phyloP scores from a whole-genome alignment of 2,329 filamentous ascomycete species.

The Xylaria sp. region DNA sequence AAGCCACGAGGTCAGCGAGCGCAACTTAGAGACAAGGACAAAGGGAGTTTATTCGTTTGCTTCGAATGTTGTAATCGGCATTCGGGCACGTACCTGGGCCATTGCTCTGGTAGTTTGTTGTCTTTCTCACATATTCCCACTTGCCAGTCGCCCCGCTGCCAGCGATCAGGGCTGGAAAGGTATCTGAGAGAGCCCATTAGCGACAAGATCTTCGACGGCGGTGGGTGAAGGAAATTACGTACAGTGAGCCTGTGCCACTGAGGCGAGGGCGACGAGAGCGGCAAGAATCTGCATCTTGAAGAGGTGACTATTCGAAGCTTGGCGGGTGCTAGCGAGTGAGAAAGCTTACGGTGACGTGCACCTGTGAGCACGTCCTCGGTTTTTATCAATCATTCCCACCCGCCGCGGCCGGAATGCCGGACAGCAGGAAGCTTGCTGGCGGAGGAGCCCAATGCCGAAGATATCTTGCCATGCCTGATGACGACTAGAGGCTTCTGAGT shows the following conservation, averaged over 20 bases:
- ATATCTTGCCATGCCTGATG: slow-evolving; percentile 27
- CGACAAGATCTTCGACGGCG: not conserved
- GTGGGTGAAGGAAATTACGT: slow-evolving; percentile 31
- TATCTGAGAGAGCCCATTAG: slow-evolving; percentile 48
- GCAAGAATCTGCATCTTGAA: slow-evolving; percentile 44
- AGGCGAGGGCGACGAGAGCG: slow-evolving; percentile 44
- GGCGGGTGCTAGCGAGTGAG: slow-evolving; percentile 10
- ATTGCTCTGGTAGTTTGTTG: slow-evolving; percentile 62
- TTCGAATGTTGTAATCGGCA: not conserved
- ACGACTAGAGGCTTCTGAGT: slow-evolving; percentile 25
- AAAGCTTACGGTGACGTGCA: slow-evolving; percentile 2
- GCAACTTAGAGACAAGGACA: not conserved
- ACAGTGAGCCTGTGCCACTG: slow-evolving; percentile 55
- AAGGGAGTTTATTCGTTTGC: not conserved
- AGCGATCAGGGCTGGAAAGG: slow-evolving; percentile 55
- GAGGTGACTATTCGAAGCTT: not conserved
- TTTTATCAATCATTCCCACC: slow-evolving; percentile 16
- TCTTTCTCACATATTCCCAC: slow-evolving; percentile 61
- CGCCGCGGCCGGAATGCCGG: not conserved
- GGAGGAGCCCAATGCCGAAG: slow-evolving; percentile 19
- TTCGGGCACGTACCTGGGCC: slow-evolving; percentile 49
- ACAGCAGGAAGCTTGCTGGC: not conserved
- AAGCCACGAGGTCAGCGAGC: slow-evolving; percentile 22
- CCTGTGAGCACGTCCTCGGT: not conserved
- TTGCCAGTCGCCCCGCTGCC: slow-evolving; percentile 50